phyloP scores from a whole-genome alignment of 2,329 filamentous ascomycete species.

The Chrysoporthe cubensis region DNA sequence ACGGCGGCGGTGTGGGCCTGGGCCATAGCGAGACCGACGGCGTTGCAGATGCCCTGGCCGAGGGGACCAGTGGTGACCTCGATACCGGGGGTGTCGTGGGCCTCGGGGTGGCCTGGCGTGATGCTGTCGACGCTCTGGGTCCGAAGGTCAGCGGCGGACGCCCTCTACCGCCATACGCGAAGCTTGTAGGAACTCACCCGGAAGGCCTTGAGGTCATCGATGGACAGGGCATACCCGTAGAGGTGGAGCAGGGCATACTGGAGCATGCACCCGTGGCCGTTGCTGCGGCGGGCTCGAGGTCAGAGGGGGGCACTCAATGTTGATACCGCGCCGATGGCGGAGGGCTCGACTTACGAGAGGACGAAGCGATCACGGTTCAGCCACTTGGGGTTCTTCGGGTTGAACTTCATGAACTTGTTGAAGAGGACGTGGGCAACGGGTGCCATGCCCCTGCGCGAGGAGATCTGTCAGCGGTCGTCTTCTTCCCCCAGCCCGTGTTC shows the following conservation, averaged over 20 bases:
- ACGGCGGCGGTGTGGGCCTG: conserved; percentile 87
- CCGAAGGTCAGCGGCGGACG: background rate
- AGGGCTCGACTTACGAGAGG: conserved; percentile 78
- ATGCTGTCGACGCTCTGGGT: conserved; percentile 64
- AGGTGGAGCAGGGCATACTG: conserved; percentile 98
- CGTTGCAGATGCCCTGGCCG: conserved; percentile 95
- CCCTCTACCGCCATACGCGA: background rate
- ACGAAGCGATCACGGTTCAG: conserved; percentile 98
- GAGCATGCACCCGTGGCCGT: conserved; percentile 99
- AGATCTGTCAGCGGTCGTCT: conserved; percentile 17
- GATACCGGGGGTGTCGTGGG: conserved; percentile 93
- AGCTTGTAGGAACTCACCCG: conserved; percentile 66
- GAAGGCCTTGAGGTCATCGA: conserved; percentile 96
- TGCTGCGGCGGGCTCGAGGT: conserved; percentile 42
- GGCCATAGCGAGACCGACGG: conserved; percentile 96
- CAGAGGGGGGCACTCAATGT: conserved; percentile 19
- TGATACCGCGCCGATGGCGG: conserved; percentile 13
- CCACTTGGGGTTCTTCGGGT: conserved; percentile 98
- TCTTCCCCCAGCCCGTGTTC: background rate
- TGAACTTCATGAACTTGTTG: conserved; percentile 99
- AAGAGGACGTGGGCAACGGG: conserved; percentile 95
- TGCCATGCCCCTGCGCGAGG: conserved; percentile 70
- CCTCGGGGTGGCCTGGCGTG: conserved; percentile 94
- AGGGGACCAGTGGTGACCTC: conserved; percentile 98
- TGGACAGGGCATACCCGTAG: conserved; percentile 82